Percentiles rank a stretch among this genome's conserved stretches.
These are phyloP conservation scores for Aschersonia sp. DNA, from an alignment of 2,329 filamentous ascomycete species.

Conservation along the genomic window DNA sequence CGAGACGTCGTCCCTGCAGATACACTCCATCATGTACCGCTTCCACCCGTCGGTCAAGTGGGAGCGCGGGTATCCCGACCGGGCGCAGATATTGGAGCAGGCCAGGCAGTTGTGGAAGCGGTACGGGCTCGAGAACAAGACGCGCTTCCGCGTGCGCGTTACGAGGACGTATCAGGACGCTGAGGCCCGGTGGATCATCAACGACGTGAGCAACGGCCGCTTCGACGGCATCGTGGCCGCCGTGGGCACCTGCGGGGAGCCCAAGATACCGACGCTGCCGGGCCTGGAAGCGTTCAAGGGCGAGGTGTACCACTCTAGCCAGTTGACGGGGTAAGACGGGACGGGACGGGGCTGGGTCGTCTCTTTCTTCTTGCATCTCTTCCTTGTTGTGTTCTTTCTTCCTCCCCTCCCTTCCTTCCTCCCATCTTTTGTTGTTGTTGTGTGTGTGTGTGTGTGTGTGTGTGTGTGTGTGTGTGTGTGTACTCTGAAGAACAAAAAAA, in stretches of 20 bases:
- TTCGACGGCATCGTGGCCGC: conserved; percentile 72
- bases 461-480: background rate
- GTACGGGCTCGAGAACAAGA: conserved; percentile 57
- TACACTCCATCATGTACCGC: conserved; percentile 77
- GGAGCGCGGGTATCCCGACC: conserved; percentile 62
- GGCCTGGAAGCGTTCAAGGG: conserved; percentile 63
- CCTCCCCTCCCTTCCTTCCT: background rate
- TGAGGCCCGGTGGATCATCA: conserved; percentile 63
- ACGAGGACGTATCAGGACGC: conserved; percentile 55
- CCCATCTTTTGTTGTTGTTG: too few species aligned
- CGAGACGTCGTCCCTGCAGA: conserved; percentile 68
- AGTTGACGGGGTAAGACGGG: conserved; percentile 45
- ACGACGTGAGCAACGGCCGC: conserved; percentile 51
- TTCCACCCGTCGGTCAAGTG: conserved; percentile 73
- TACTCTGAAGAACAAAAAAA: background rate
- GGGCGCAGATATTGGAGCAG: conserved; percentile 60
- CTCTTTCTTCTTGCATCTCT: background rate
- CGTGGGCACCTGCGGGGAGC: conserved; percentile 67
- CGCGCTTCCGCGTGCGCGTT: conserved; percentile 57
- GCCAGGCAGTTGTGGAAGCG: conserved; percentile 59
- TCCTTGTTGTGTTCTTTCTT: background rate
- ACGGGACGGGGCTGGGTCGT: background rate
- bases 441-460: background rate
- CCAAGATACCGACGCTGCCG: conserved; percentile 56
- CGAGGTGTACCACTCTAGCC: conserved; percentile 58